These are phyloP conservation scores for Dendrocalamus sinicus DNA, from an alignment of 176 grass and related monocot species.

Conservation along the genomic window DNA sequence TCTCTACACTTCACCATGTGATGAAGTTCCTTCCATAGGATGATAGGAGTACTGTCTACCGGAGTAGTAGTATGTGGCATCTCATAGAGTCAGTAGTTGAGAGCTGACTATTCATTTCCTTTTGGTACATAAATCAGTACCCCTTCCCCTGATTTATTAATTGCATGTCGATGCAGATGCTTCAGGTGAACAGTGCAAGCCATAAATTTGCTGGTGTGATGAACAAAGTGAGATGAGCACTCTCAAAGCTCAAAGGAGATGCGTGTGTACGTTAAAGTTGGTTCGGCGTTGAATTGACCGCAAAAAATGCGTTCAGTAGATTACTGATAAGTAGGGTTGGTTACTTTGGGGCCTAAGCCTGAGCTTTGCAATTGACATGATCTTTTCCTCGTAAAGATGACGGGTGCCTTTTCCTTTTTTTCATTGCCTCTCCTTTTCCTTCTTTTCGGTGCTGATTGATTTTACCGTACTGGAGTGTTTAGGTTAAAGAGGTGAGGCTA, in stretches of 20 bases:
- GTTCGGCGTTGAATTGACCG: not conserved
- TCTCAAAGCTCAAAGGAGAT: not conserved
- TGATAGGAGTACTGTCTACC: not conserved
- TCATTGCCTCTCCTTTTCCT: not conserved
- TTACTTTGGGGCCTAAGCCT: not conserved
- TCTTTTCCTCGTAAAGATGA: constrained; percentile 33
- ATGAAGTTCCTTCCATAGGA: not conserved
- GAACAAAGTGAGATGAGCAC: not conserved
- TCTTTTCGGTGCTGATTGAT: constrained; percentile 24
- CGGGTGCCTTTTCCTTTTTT: constrained; percentile 17
- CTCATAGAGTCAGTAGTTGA: not conserved
- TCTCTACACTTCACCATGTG: not conserved
- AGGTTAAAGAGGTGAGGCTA: not conserved
- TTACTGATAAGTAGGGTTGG: not conserved
- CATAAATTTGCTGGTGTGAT: constrained; percentile 12
- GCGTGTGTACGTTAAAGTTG: not conserved
- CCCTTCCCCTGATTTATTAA: not conserved
- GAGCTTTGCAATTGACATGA: constrained; percentile 29
- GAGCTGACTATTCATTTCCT: not conserved
- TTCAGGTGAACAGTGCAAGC: not conserved
- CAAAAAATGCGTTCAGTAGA: not conserved
- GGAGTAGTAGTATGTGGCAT: not conserved
- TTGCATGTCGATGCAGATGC: not conserved
- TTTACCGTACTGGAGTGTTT: not conserved
- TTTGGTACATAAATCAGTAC: not conserved